Evolutionary conservation across 78 protist species (phyloP).

Genomic region (Trichosphaerium sp.): DNA sequence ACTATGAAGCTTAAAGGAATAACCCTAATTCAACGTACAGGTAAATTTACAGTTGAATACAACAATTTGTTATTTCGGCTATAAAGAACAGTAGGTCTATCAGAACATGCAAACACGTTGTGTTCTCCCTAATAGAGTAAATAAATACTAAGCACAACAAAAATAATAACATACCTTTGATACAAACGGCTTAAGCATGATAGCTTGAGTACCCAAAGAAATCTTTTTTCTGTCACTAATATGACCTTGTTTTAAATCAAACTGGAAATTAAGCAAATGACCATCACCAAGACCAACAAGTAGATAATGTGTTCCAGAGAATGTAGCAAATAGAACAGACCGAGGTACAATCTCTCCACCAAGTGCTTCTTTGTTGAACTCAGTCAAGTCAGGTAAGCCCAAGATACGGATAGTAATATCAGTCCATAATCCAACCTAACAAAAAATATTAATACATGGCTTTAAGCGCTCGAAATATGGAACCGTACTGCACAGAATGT

Average conservation of each 20-base stretch:
- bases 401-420: slow-evolving; percentile 49
- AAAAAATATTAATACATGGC: too few relatives aligned
- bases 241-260: slow-evolving; percentile 47
- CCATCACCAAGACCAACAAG: slow-evolving; percentile 82
- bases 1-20: neutral
- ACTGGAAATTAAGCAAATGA: slow-evolving; percentile 33
- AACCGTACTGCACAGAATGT: too few relatives aligned
- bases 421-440: slow-evolving; percentile 72
- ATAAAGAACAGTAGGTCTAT: slow-evolving; percentile 79
- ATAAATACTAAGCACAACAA: neutral
- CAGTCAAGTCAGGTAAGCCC: slow-evolving; percentile 38
- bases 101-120: slow-evolving; percentile 73
- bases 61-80: slow-evolving; percentile 44
- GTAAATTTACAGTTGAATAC: slow-evolving; percentile 61
- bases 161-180: neutral
- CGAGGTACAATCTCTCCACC: slow-evolving; percentile 69
- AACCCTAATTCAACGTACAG: neutral
- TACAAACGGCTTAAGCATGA: slow-evolving; percentile 13
- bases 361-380: slow-evolving; percentile 10
- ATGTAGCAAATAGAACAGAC: slow-evolving; percentile 35
- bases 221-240: slow-evolving; percentile 63
- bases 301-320: slow-evolving; percentile 40
- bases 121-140: slow-evolving; percentile 7
- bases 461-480: too few relatives aligned
- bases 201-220: slow-evolving; percentile 72